Conservation (phyloP, 169 alveolate species). For the Plasmodium relictum region DNA sequence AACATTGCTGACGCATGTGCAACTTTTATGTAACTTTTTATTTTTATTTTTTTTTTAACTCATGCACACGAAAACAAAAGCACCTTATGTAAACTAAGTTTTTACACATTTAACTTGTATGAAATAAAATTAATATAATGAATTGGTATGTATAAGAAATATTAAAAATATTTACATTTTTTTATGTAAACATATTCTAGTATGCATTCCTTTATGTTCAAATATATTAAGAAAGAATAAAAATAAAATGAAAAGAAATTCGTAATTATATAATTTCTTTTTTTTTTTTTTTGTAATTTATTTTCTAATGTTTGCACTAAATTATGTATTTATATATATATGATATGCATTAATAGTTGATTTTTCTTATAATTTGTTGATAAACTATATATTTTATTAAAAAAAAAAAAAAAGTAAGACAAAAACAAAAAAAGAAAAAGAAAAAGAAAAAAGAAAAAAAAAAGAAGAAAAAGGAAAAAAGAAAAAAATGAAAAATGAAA, state of each 20-base stretch:
- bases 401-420: too few species aligned
- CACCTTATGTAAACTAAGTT: slow-evolving; percentile 15
- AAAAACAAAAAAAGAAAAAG: too few species aligned
- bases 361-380: background rate
- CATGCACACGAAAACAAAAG: slow-evolving; percentile 56
- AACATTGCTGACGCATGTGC: slow-evolving; percentile 34
- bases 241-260: slow-evolving; percentile 6
- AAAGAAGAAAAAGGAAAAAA: too few species aligned
- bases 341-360: slow-evolving; percentile 9
- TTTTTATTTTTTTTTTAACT: slow-evolving; percentile 24
- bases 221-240: background rate
- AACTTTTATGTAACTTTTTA: slow-evolving; percentile 14
- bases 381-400: too few species aligned
- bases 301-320: slow-evolving; percentile 27
- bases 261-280: background rate
- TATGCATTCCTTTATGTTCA: background rate
- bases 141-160: background rate
- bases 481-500: too few species aligned
- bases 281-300: slow-evolving; percentile 3
- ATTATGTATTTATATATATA: slow-evolving; percentile 1
- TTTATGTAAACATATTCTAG: slow-evolving; percentile 12
- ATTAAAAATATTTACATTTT: slow-evolving; percentile 2
- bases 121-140: background rate
- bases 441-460: too few species aligned
- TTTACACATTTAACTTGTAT: slow-evolving; percentile 2